phyloP scores from a whole-genome alignment of 2,329 filamentous ascomycete species.

The Fusarium transvaalense region DNA sequence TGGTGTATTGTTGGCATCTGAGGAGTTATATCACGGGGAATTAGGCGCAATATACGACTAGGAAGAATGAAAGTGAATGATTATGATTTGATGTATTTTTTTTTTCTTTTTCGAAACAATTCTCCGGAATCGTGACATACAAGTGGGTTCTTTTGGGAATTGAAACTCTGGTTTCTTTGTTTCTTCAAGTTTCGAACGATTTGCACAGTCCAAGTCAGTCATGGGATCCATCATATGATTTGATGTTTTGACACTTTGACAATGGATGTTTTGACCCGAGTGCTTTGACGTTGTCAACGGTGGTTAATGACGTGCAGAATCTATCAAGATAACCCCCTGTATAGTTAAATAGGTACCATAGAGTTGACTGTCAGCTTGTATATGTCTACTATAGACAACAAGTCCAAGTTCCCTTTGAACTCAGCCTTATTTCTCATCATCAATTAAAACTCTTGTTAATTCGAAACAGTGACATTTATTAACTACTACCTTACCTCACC shows the following conservation, averaged over 20 bases:
- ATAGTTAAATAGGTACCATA: not conserved
- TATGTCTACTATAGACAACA: not conserved
- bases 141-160: not conserved
- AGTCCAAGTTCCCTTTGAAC: constrained; percentile 2
- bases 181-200: not conserved
- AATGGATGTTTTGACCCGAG: not conserved
- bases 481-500: not conserved
- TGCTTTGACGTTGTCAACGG: not conserved
- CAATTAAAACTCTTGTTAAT: constrained; percentile 4
- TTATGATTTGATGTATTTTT: not conserved
- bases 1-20: not conserved
- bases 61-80: constrained; percentile 3
- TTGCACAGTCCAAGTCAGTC: not conserved
- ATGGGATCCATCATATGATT: not conserved
- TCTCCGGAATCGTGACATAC: not conserved
- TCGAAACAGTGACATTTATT: constrained; percentile 26
- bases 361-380: not conserved
- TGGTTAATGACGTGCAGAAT: constrained; percentile 2
- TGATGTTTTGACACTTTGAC: not conserved
- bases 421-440: constrained; percentile 25
- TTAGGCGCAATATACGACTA: constrained; percentile 29
- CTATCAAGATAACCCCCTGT: not conserved
- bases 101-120: not conserved
- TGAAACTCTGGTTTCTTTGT: constrained; percentile 2
- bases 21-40: constrained; percentile 13